Base-by-base conservation (phyloP, 495 filamentous ascomycete genomes). In the Penicillium fimorum region DNA sequence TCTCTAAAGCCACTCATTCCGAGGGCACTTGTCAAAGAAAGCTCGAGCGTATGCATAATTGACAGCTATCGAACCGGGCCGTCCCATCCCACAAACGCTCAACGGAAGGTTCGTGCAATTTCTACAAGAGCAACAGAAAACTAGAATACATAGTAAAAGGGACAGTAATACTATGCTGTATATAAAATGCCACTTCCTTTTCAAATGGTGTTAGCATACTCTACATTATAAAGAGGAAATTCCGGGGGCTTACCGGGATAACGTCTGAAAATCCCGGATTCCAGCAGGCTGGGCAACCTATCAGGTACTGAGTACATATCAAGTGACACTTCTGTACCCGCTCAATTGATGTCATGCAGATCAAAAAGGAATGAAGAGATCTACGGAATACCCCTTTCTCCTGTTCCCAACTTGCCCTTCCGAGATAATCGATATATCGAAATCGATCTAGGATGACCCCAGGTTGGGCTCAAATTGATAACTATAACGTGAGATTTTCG, bases 41-140 rank as follows among this genome's bases (percentile, higher is more conserved):
- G 41, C 25, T 18, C 17, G 13, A 43, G 33, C 17, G 20, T 30
- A 47, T 48, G 53, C 43, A 41, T 35, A 47, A 15, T 22, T 57
- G 58, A 57, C 58, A 53, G 50, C 56, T 41, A 50, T 53, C 29
- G 22, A 49, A 24, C 37, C 50, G 43, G 48, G 9, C 48, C 20
- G 20, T 46, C 47, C 30, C 37, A 57, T 50, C 55, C 44, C 44
- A 44, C 32, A 50, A 33, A 40, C 29, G 30, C 49, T 4, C 11
- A 53, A 53, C 48, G 45, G 57, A 33, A 43, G 45, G 37, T 37
- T 55, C 46, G 51, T 59, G 57, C 30, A 32, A 47, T 33, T 20
- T 49, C 40, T 12, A 33, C 5, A 0, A 41, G 2, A 38, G 22
- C 12, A 20, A 32, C 15, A n/a, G 47, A 25, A 27, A 20, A 18